Percentiles rank a stretch among this genome's conserved stretches.
These are phyloP conservation scores for Cytospora piceicola DNA, from an alignment of 2,329 filamentous ascomycete species.

Conservation along the genomic window DNA sequence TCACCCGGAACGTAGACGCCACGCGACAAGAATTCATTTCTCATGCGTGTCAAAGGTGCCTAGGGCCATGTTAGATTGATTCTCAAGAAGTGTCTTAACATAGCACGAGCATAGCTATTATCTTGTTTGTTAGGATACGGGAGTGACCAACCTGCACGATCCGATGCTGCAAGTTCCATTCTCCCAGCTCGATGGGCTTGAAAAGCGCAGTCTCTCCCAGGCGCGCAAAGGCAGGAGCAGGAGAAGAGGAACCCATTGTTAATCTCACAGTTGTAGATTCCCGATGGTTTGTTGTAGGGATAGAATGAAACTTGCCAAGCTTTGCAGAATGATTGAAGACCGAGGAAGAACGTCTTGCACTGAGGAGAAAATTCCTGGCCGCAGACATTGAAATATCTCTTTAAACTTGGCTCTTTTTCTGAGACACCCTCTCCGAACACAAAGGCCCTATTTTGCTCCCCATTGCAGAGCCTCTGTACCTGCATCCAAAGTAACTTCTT, in stretches of 20 bases:
- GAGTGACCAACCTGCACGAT: constrained; percentile 44
- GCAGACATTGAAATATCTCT: constrained; percentile 9
- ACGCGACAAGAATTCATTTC: constrained; percentile 38
- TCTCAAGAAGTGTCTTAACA: accelerated
- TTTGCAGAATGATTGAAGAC: neutral
- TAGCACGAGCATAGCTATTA: neutral
- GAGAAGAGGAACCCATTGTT: constrained; percentile 22
- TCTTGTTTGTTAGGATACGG: no score
- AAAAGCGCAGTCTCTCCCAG: constrained; percentile 40
- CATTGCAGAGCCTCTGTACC: neutral
- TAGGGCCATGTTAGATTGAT: constrained; percentile 6
- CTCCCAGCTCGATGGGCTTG: constrained; percentile 41
- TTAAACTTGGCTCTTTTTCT: neutral
- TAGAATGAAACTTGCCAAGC: neutral
- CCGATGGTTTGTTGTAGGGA: neutral
- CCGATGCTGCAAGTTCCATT: constrained; percentile 41
- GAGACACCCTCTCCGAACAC: neutral
- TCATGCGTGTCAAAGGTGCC: constrained; percentile 40
- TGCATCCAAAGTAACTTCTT: neutral
- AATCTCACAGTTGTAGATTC: neutral
- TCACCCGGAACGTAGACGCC: constrained; percentile 41
- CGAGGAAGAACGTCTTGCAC: neutral
- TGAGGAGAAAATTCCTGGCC: neutral
- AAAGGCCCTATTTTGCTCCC: neutral
- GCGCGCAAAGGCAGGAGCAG: constrained; percentile 21